Base-by-base conservation (phyloP, 768 basidiomycete species). In the Lactifluus volemus region DNA sequence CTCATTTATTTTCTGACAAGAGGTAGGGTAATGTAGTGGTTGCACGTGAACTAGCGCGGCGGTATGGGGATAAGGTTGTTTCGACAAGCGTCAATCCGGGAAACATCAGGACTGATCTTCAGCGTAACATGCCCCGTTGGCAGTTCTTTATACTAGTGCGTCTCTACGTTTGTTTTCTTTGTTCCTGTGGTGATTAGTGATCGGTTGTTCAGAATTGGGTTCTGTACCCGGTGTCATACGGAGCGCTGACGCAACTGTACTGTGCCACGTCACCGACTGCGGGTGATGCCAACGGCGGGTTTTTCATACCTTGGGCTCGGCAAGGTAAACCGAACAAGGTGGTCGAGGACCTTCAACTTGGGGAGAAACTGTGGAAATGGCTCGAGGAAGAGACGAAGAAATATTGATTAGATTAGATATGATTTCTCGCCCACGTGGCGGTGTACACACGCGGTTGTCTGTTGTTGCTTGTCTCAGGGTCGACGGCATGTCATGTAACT, bases 11-110 rank as follows among this genome's bases (percentile, higher is more conserved):
- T 29, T 8, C 17, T 55, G 52, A 53, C 55, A 7, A 56, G 58
- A n/a, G 10, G 10, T 21, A 66, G 65, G 81, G 72, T 14, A 77
- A 79, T 53, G 70, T 79, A 1, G 72, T 81, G 5, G 67, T 76
- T 11, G 71, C 79, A 4, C 64, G 72, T 25, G 83, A 82, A 67
- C 69, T 83, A 25, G 78, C 77, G 29, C 68, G 78, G 51, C 72
- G 78, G 61, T 78, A 79, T 63, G 75, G 70, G 1, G 76, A 78
- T 36, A 64, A 77, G 63, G 77, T 84, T 55, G 72, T 83, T 0
- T 77, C 76, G 3, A 71, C 72, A 29, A 70, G 77, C 17, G 65
- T 82, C 29, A 73, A 82, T 61, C 81, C 83, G 12, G 65, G 65
- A 17, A 63, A 63, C 29, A 48, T 61, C 15, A 17, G 34, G 4